Percentiles rank a stretch among this genome's conserved stretches.
Evolutionary conservation across 2,329 filamentous ascomycete species (phyloP).

Genomic region (Xenoacremonium recifei): DNA sequence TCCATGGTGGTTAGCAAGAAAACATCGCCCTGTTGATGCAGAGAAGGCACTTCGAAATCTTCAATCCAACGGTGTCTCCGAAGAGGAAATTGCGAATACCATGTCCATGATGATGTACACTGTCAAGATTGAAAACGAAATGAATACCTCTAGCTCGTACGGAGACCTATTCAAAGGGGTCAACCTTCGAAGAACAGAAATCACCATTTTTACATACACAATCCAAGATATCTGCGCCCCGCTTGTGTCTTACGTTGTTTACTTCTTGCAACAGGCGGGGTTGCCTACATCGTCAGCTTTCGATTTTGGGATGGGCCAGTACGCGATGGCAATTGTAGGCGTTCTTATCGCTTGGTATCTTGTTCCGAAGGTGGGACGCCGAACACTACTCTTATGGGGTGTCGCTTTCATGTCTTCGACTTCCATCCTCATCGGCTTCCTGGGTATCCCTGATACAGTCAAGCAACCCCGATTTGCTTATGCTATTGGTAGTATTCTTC

Average conservation of each 20-base stretch:
- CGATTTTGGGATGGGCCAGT: slow-evolving; percentile 13
- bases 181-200: slow-evolving; percentile 15
- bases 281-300: slow-evolving; percentile 9
- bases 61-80: not conserved
- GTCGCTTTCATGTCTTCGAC: slow-evolving; percentile 34
- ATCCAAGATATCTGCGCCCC: slow-evolving; percentile 16
- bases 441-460: slow-evolving; percentile 52
- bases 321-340: slow-evolving; percentile 13
- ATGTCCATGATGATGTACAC: slow-evolving; percentile 11
- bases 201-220: slow-evolving; percentile 12
- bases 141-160: slow-evolving; percentile 10
- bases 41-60: slow-evolving; percentile 10
- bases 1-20: slow-evolving; percentile 47
- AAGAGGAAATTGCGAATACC: not conserved
- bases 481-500: slow-evolving; percentile 44
- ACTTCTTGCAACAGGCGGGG: slow-evolving; percentile 17
- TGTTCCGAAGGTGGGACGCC: slow-evolving; percentile 8
- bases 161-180: slow-evolving; percentile 12
- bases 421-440: slow-evolving; percentile 38
- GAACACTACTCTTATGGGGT: slow-evolving; percentile 44
- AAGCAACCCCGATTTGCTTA: slow-evolving; percentile 39
- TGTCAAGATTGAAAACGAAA: slow-evolving; percentile 14
- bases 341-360: slow-evolving; percentile 12
- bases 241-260: slow-evolving; percentile 12
- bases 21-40: slow-evolving; percentile 15